These are phyloP conservation scores for Cladosporium velox DNA, from an alignment of 2,329 filamentous ascomycete species.

Conservation along the genomic window DNA sequence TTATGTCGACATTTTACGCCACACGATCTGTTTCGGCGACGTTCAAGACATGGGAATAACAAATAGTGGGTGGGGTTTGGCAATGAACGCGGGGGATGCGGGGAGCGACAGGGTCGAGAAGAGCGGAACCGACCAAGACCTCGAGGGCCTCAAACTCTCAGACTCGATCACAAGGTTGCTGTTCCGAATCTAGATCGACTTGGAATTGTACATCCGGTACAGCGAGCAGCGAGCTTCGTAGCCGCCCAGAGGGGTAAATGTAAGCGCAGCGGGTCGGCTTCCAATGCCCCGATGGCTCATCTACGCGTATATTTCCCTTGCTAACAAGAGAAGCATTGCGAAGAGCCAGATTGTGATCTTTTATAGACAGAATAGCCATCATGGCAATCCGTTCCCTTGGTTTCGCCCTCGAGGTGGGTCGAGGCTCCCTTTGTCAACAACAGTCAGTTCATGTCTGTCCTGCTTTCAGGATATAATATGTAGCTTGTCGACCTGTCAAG, in stretches of 20 bases:
- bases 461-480: neutral
- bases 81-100: neutral
- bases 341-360: neutral
- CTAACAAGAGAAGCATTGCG: neutral
- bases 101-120: neutral
- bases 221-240: neutral
- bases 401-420: neutral
- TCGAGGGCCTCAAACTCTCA: neutral
- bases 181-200: conserved; percentile 1
- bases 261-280: neutral
- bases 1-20: conserved; percentile 13
- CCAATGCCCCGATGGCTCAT: neutral
- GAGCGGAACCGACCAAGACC: neutral
- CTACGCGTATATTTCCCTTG: neutral
- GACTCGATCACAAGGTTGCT: conserved; percentile 4
- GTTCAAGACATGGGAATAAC: conserved; percentile 17
- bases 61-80: conserved; percentile 8
- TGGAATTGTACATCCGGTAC: neutral
- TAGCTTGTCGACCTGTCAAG: neutral
- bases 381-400: neutral
- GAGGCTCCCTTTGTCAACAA: neutral
- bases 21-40: neutral
- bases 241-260: neutral
- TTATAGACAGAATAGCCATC: neutral
- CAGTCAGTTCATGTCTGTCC: neutral